These are phyloP conservation scores for Pachyrhizus erosus DNA, from an alignment of 306 rosid genomes.

Conservation along the genomic window DNA sequence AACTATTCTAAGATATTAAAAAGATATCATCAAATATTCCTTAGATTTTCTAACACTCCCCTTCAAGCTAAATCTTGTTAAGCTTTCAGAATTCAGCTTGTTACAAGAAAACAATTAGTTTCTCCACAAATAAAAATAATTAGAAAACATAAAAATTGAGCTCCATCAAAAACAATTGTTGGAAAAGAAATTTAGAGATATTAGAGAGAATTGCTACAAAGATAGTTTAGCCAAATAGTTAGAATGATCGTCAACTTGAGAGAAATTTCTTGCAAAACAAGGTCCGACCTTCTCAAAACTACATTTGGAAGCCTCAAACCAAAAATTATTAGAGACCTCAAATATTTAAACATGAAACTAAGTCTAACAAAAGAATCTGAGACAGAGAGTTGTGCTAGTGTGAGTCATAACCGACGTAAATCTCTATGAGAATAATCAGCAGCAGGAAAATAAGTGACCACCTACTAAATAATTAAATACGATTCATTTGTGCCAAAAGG, in stretches of 20 bases:
- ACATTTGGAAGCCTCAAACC: background rate
- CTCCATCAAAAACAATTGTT: background rate
- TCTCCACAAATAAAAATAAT: background rate
- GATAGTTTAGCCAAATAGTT: background rate
- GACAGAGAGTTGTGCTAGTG: background rate
- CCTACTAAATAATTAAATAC: background rate
- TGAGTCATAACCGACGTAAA: background rate
- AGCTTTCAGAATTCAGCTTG: background rate
- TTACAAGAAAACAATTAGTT: background rate
- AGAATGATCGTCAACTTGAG: background rate
- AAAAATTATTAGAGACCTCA: background rate
- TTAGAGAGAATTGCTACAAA: background rate
- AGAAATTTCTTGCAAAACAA: background rate
- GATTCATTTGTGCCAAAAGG: background rate
- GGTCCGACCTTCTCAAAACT: background rate
- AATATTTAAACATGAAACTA: background rate
- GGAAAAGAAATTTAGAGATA: background rate
- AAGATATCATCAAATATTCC: too few relatives aligned
- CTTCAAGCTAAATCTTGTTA: background rate
- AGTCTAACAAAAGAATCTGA: background rate
- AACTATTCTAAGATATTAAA: too few relatives aligned
- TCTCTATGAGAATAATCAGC: background rate
- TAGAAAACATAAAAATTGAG: background rate
- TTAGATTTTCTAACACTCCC: too few relatives aligned
- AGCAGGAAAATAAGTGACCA: background rate